Evolutionary conservation across 2,329 filamentous ascomycete genomes (phyloP).

Genomic region (Colletotrichum spinosum): DNA sequence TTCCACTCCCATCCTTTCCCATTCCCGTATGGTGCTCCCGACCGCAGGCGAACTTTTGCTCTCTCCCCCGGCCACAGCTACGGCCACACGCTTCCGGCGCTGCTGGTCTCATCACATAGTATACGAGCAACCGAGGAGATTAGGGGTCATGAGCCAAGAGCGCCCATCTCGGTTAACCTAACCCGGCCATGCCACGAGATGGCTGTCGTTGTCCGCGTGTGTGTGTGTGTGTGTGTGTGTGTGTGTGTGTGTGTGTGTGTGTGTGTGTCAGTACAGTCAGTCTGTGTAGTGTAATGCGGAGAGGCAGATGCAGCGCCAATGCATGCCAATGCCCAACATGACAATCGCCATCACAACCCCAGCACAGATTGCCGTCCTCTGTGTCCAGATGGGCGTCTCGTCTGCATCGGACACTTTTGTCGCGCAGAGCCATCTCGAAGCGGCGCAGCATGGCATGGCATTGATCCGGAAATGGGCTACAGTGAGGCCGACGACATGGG

Average conservation of each 20-base stretch:
- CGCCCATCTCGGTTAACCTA: neutral
- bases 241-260: no score
- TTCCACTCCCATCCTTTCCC: no score
- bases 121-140: no score
- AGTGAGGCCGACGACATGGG: neutral
- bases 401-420: neutral
- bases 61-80: no score
- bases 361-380: neutral
- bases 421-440: no score
- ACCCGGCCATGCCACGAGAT: neutral
- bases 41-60: no score
- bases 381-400: constrained; percentile 11
- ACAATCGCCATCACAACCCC: constrained; percentile 13
- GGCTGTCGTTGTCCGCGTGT: neutral
- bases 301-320: constrained; percentile 17
- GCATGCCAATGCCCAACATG: constrained; percentile 24
- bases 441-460: no score
- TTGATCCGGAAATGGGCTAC: neutral
- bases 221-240: no score
- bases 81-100: no score
- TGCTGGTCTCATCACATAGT: no score
- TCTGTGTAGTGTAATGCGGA: neutral
- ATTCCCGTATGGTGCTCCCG: no score
- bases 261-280: no score
- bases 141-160: neutral